Conservation (phyloP, 495 filamentous ascomycete genomes). For the Talaromyces wortmannii region DNA sequence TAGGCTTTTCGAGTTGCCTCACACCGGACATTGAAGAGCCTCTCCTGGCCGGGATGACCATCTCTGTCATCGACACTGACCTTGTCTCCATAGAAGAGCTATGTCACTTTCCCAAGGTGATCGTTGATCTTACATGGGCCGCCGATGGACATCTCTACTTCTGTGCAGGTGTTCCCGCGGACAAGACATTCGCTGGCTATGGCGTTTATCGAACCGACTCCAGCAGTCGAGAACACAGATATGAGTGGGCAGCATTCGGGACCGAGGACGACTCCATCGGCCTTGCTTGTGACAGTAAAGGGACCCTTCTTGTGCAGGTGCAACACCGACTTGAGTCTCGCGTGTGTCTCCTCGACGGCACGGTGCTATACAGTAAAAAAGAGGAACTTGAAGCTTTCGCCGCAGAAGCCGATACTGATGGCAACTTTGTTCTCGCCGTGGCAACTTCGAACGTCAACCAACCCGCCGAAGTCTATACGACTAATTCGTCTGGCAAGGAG, state of each 20-base stretch:
- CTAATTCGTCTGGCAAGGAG: background rate
- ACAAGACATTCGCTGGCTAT: constrained; percentile 4
- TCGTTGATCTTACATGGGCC: constrained; percentile 3
- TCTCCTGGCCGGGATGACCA: background rate
- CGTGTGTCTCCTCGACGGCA: constrained; percentile 3
- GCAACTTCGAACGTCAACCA: constrained; percentile 3
- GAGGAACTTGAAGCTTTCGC: constrained; percentile 4
- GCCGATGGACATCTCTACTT: constrained; percentile 1
- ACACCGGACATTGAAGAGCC: constrained; percentile 3
- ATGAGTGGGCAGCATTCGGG: constrained; percentile 3
- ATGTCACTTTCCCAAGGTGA: constrained; percentile 2
- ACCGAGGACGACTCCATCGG: constrained; percentile 2
- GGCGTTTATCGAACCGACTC: constrained; percentile 1
- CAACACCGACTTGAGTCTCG: constrained; percentile 3
- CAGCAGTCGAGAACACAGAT: background rate
- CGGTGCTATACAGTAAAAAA: constrained; percentile 1
- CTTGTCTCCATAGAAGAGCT: constrained; percentile 1
- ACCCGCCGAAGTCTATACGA: constrained; percentile 2
- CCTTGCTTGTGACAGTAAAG: background rate
- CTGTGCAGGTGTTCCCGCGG: constrained; percentile 2
- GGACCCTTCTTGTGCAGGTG: constrained; percentile 2
- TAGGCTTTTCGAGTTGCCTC: constrained; percentile 2
- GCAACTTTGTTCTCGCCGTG: constrained; percentile 1
- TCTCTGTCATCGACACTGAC: constrained; percentile 1
- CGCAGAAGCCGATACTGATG: background rate